phyloP scores from a whole-genome alignment of 2,329 filamentous ascomycete species.

The Trichoderma endophyticum region DNA sequence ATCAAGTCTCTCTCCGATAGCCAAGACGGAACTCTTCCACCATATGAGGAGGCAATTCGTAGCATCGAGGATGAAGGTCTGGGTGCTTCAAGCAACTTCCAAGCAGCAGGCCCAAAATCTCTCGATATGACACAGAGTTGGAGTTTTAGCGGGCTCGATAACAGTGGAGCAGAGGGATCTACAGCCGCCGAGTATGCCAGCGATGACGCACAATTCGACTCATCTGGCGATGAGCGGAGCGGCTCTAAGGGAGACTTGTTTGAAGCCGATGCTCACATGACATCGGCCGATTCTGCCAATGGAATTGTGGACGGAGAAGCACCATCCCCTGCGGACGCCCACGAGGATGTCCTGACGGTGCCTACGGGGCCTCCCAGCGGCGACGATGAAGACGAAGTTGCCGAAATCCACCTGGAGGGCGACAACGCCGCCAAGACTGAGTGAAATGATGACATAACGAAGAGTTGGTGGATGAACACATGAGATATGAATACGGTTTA shows the following conservation, averaged over 20 bases:
- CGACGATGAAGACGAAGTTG: slow-evolving; percentile 42
- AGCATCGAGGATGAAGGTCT: slow-evolving; percentile 51
- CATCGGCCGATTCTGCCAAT: slow-evolving; percentile 21
- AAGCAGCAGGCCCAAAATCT: slow-evolving; percentile 29
- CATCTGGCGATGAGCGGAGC: slow-evolving; percentile 36
- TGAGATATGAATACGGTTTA: slow-evolving; percentile 4
- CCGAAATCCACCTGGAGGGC: slow-evolving; percentile 49
- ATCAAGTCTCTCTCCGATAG: slow-evolving; percentile 27
- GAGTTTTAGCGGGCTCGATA: slow-evolving; percentile 44
- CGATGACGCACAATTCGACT: slow-evolving; percentile 44
- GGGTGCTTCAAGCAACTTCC: slow-evolving; percentile 37
- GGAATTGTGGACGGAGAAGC: neutral
- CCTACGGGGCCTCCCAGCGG: slow-evolving; percentile 36
- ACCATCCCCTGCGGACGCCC: neutral
- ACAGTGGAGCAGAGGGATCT: slow-evolving; percentile 31
- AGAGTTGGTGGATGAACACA: neutral
- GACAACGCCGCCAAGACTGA: slow-evolving; percentile 23
- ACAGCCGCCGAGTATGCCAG: slow-evolving; percentile 39
- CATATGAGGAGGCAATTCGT: slow-evolving; percentile 30
- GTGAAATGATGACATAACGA: neutral
- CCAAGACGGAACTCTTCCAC: slow-evolving; percentile 33
- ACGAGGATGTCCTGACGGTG: slow-evolving; percentile 41
- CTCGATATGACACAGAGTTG: slow-evolving; percentile 40
- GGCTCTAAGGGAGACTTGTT: slow-evolving; percentile 21
- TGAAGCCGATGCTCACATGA: slow-evolving; percentile 34